Percentiles rank a stretch among this genome's conserved stretches.
phyloP scores from a whole-genome alignment of 371 early-diverging fungal genomes.

The Lichtheimia corymbifera region DNA sequence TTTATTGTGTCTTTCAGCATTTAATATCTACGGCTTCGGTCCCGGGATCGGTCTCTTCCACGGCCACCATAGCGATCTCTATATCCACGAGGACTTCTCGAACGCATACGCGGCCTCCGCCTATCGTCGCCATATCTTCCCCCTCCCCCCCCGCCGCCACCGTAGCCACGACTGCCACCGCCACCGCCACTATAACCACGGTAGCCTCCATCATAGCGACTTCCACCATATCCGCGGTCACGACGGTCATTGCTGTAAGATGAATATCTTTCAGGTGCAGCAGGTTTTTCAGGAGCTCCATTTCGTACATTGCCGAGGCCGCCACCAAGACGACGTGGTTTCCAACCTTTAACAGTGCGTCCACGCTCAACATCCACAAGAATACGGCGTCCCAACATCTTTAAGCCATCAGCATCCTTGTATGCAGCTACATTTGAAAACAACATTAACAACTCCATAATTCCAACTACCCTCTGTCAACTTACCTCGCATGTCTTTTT shows the following conservation, averaged over 20 bases:
- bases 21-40: constrained; percentile 45
- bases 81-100: constrained; percentile 42
- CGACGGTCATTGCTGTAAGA: constrained; percentile 23
- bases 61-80: constrained; percentile 40
- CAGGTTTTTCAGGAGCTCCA: constrained; percentile 57
- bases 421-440: constrained; percentile 64
- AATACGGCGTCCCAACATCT: constrained; percentile 82
- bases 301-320: constrained; percentile 87
- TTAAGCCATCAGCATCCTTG: constrained; percentile 89
- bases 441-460: not conserved
- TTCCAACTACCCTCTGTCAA: no score
- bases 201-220: constrained; percentile 29
- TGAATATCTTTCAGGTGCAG: constrained; percentile 44
- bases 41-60: constrained; percentile 53
- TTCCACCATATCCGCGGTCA: constrained; percentile 32
- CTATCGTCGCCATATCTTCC: constrained; percentile 41
- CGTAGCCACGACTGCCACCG: constrained; percentile 34
- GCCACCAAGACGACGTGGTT: constrained; percentile 89
- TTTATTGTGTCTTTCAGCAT: not conserved
- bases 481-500: constrained; percentile 85
- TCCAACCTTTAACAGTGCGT: constrained; percentile 94
- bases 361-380: constrained; percentile 97
- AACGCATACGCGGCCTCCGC: constrained; percentile 42
- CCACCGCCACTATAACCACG: constrained; percentile 27
- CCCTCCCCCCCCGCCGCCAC: constrained; percentile 36